Evolutionary conservation across 2,329 filamentous ascomycete species (phyloP).

Genomic region (Phaeophleospora eucalypticola): DNA sequence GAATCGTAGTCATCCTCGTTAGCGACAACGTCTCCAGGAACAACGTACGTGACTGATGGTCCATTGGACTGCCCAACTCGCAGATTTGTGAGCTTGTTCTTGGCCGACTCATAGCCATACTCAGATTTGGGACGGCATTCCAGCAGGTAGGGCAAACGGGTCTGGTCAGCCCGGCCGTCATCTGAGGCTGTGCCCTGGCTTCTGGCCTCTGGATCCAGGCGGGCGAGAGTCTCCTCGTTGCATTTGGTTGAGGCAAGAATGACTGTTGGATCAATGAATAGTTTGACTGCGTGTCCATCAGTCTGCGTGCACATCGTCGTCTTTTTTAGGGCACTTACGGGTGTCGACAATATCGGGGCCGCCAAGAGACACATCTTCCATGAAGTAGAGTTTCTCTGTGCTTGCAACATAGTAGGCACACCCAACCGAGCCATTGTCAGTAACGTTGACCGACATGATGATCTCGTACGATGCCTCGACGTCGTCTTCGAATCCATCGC

Average conservation of each 20-base stretch:
- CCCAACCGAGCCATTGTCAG: conserved; percentile 66
- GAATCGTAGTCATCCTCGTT: conserved; percentile 37
- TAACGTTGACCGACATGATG: conserved; percentile 76
- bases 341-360: conserved; percentile 58
- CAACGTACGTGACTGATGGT: conserved; percentile 54
- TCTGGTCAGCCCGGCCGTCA: conserved; percentile 39
- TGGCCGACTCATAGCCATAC: conserved; percentile 65
- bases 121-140: conserved; percentile 67
- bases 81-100: conserved; percentile 60
- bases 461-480: conserved; percentile 54
- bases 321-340: conserved; percentile 33
- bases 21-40: conserved; percentile 52
- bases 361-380: conserved; percentile 70
- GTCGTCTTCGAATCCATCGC: conserved; percentile 14
- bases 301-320: too few relatives aligned
- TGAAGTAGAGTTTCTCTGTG: conserved; percentile 67
- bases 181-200: conserved; percentile 24
- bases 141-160: conserved; percentile 57
- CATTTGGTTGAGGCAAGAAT: conserved; percentile 55
- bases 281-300: conserved; percentile 48
- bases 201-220: conserved; percentile 41
- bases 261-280: conserved; percentile 59
- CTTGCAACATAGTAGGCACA: conserved; percentile 76
- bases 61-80: conserved; percentile 48
- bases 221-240: conserved; percentile 46